Evolutionary conservation across 257 asterid genomes (phyloP).

Genomic region (Anisodus acutangulus): DNA sequence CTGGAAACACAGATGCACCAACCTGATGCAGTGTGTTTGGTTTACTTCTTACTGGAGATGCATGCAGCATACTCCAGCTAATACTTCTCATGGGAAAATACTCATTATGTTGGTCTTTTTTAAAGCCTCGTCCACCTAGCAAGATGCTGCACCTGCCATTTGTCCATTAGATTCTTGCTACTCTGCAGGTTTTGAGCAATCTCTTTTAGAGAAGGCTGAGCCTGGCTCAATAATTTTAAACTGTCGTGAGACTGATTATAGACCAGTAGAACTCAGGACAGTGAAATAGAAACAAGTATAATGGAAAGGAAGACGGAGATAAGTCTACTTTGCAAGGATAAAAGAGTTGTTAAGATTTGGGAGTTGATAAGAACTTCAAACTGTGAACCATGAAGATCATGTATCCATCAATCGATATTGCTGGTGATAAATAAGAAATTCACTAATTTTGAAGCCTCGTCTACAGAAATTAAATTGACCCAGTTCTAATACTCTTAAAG

Average conservation of each 20-base stretch:
- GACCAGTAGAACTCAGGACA: not conserved
- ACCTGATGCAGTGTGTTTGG: not conserved
- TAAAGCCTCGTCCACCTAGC: not conserved
- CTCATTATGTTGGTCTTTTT: not conserved
- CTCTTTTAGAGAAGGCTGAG: not conserved
- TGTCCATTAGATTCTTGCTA: not conserved
- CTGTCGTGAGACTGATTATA: not conserved
- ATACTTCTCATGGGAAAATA: not conserved
- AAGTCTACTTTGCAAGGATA: not conserved
- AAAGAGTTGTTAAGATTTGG: not conserved
- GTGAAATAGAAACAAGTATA: not conserved
- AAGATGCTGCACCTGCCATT: not conserved
- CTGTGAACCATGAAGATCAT: not conserved
- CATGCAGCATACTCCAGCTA: not conserved
- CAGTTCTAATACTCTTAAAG: not conserved
- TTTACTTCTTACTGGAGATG: not conserved
- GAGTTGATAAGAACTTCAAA: not conserved
- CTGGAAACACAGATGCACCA: not conserved
- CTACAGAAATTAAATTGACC: constrained; percentile 21
- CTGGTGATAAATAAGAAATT: not conserved
- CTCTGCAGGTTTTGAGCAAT: not conserved
- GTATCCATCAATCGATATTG: not conserved
- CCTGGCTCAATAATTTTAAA: not conserved
- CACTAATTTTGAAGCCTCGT: not conserved
- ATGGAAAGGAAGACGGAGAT: not conserved